Evolutionary conservation across 1,284 basidiomycete genomes (phyloP).

Genomic region (Boletus nobilissimus): DNA sequence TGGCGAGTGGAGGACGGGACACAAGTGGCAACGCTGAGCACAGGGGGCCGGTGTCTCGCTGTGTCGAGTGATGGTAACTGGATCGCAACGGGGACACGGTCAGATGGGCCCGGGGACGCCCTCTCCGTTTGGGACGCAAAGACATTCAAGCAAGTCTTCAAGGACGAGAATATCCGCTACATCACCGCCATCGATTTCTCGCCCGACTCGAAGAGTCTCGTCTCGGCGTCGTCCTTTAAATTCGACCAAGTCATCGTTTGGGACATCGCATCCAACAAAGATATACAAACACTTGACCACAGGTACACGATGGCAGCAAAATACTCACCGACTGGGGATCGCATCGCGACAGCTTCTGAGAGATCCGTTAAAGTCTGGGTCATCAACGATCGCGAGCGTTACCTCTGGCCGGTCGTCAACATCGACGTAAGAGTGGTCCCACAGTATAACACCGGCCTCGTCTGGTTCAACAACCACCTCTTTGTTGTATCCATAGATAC

Average conservation of each 20-base stretch:
- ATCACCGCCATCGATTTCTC: constrained; percentile 4
- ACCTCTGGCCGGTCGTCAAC: too few relatives aligned
- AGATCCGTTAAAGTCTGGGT: too few relatives aligned
- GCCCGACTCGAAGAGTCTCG: background rate
- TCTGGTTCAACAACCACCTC: too few relatives aligned
- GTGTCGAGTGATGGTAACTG: background rate
- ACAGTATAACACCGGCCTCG: background rate
- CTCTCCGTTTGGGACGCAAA: background rate
- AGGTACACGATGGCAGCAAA: too few relatives aligned
- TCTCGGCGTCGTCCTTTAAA: background rate
- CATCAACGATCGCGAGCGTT: background rate
- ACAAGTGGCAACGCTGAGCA: too few relatives aligned
- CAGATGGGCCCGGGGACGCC: too few relatives aligned
- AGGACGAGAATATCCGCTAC: too few relatives aligned
- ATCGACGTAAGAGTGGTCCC: background rate
- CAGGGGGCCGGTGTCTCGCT: background rate
- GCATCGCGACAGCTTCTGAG: background rate
- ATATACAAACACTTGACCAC: too few relatives aligned
- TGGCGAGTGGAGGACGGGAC: too few relatives aligned
- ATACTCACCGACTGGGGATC: too few relatives aligned
- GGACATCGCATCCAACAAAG: background rate
- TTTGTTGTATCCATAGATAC: too few relatives aligned
- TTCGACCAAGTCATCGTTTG: background rate
- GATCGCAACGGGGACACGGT: background rate
- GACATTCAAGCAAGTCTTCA: background rate